phyloP scores from a whole-genome alignment of 2,329 filamentous ascomycete species.

The Triangularia setosa region DNA sequence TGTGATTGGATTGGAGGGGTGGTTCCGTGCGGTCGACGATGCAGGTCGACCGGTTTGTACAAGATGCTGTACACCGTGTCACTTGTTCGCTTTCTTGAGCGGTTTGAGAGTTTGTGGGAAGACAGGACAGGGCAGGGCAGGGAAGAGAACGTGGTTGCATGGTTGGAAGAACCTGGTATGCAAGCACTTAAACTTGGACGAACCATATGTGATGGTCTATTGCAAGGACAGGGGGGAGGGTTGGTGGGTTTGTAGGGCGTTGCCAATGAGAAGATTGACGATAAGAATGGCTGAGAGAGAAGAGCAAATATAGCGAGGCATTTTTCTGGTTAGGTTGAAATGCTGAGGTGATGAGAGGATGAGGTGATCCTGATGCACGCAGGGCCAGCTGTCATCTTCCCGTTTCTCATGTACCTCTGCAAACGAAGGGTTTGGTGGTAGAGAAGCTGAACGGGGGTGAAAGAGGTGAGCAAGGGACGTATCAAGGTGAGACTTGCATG shows the following conservation, averaged over 20 bases:
- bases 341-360: background rate
- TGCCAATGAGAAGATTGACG: background rate
- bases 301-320: constrained; percentile 2
- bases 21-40: background rate
- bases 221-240: background rate
- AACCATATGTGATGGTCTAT: background rate
- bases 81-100: background rate
- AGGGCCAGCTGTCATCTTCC: background rate
- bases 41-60: background rate
- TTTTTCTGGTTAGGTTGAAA: constrained; percentile 6
- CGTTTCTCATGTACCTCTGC: background rate
- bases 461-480: background rate
- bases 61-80: background rate
- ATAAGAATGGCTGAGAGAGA: background rate
- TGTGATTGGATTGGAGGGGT: background rate
- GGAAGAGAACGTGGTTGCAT: background rate
- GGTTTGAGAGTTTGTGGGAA: background rate
- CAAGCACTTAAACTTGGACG: background rate
- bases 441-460: background rate
- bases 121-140: background rate
- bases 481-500: background rate
- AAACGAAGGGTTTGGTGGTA: background rate
- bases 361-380: background rate
- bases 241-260: background rate
- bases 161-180: background rate